Evolutionary conservation across 257 asterid species (phyloP).

Genomic region (Prunella vulgaris): DNA sequence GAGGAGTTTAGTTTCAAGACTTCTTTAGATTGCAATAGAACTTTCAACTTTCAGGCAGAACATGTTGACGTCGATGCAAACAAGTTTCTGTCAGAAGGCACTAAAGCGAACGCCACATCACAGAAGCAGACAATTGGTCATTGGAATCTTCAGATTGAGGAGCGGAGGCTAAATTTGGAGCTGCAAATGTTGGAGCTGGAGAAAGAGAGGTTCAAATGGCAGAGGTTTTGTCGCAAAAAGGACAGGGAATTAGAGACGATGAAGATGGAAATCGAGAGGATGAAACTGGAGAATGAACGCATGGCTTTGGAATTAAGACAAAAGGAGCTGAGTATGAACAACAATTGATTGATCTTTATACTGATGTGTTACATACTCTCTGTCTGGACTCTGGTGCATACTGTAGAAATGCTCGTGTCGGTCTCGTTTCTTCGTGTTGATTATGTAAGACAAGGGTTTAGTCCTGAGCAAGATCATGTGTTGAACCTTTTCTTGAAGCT

Average conservation of each 20-base stretch:
- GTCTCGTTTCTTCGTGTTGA: conserved; percentile 15
- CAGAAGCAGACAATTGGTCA: conserved; percentile 31
- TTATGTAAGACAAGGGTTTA: conserved; percentile 4
- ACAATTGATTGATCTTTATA: not conserved
- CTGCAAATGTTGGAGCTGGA: conserved; percentile 50
- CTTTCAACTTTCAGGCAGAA: conserved; percentile 23
- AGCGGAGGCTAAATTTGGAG: conserved; percentile 40
- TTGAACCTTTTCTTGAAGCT: not conserved
- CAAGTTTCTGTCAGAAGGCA: conserved; percentile 21
- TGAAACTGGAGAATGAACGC: conserved; percentile 52
- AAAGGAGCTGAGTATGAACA: conserved; percentile 38
- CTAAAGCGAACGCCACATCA: conserved; percentile 2
- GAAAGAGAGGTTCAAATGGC: conserved; percentile 56
- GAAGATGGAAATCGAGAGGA: conserved; percentile 48
- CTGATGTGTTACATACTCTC: not conserved
- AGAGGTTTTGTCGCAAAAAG: conserved; percentile 47
- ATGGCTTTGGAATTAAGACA: conserved; percentile 46
- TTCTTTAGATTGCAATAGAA: conserved; percentile 29
- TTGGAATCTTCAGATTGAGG: conserved; percentile 34
- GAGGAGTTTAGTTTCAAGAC: conserved; percentile 32
- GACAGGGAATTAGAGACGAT: conserved; percentile 39
- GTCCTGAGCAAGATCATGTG: not conserved
- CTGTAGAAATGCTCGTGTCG: not conserved
- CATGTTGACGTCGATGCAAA: conserved; percentile 18
- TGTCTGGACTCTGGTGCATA: conserved; percentile 1